These are phyloP conservation scores for Zygosaccharomyces pseudobailii DNA, from an alignment of 1,139 yeast species.

Conservation along the genomic window DNA sequence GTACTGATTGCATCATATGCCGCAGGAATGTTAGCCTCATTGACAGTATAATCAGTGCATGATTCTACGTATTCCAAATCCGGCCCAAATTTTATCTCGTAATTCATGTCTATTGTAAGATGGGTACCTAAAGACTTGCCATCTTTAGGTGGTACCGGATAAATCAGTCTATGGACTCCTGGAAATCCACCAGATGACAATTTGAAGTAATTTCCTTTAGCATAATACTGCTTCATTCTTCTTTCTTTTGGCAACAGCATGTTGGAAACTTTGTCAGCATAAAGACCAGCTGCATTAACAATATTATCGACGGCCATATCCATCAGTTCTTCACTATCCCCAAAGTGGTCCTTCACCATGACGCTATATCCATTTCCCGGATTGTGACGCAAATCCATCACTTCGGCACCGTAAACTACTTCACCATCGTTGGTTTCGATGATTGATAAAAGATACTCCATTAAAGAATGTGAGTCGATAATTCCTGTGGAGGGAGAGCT, in stretches of 20 bases:
- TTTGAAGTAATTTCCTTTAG: slow-evolving; percentile 75
- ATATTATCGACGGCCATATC: slow-evolving; percentile 52
- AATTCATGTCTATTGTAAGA: slow-evolving; percentile 76
- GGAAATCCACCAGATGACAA: slow-evolving; percentile 33
- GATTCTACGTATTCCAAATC: slow-evolving; percentile 75
- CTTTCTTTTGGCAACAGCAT: slow-evolving; percentile 60
- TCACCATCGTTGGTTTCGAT: slow-evolving; percentile 54
- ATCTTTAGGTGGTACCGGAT: slow-evolving; percentile 75
- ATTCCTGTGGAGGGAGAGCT: slow-evolving; percentile 87
- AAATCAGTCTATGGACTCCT: slow-evolving; percentile 46
- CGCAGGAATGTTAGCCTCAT: slow-evolving; percentile 42
- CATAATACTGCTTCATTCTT: slow-evolving; percentile 58
- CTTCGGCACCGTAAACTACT: slow-evolving; percentile 56
- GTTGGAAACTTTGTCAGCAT: slow-evolving; percentile 66
- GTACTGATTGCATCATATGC: slow-evolving; percentile 57
- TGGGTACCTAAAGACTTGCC: slow-evolving; percentile 82
- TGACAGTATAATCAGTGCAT: slow-evolving; percentile 48
- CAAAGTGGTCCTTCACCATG: slow-evolving; percentile 35
- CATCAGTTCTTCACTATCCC: slow-evolving; percentile 36
- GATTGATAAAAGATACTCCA: slow-evolving; percentile 52
- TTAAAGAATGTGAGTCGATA: slow-evolving; percentile 70
- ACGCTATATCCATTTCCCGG: slow-evolving; percentile 30
- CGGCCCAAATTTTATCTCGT: slow-evolving; percentile 80
- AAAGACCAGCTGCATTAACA: slow-evolving; percentile 73
- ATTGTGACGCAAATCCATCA: slow-evolving; percentile 40